Base-by-base conservation (phyloP, 2,329 filamentous ascomycete species). In the Orbilia blumenaviensis region DNA sequence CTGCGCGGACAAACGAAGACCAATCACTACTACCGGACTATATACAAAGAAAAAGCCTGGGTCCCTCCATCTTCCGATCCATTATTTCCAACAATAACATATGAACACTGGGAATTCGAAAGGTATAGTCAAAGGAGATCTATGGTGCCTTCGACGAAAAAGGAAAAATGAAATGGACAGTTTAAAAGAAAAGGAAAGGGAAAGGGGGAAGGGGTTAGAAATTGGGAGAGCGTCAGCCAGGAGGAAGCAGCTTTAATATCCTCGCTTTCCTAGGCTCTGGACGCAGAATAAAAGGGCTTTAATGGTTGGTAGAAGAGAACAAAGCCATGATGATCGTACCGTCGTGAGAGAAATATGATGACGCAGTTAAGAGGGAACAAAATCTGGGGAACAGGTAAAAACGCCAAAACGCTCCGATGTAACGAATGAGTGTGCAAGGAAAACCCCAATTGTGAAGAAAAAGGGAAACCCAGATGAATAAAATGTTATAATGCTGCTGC, bases 261-360 rank as follows among this genome's bases (percentile, higher is more conserved):
- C 34, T 44, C 32, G 12, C 18, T 38, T 56, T 32, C 61, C 44
- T 34, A n/a, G n/a, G 52, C n/a, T 29, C 66, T 62, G 66, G 25
- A 21, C 41, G 29, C 38, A 3, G 52, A 50, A 61, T 34, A 69
- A 48, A 58, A 50, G 56, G 52, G 48, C n/a, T 60, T 23, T 61
- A 50, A 6, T 27, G 38, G 21, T 66, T 41, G 25, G 38, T 25
- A 56, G 36, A 54, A 52, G 34, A 48, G 42, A 60, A 52, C 23
- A 38, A 56, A 75, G 27, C 56, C 71, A 54, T 75, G 56, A 63
- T 68, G 42, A 68, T 75, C 71, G 71, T 75, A 62, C 71, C 71
- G 63, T 75, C 71, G 71, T 75, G 27, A 75, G 62, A 64, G 66
- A 60, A 56, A 62, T 62, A 67, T 66, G 52, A 56, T 66, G 61